Base-by-base conservation (phyloP, 106 monocot genomes). In the Hemerocallis citrina region DNA sequence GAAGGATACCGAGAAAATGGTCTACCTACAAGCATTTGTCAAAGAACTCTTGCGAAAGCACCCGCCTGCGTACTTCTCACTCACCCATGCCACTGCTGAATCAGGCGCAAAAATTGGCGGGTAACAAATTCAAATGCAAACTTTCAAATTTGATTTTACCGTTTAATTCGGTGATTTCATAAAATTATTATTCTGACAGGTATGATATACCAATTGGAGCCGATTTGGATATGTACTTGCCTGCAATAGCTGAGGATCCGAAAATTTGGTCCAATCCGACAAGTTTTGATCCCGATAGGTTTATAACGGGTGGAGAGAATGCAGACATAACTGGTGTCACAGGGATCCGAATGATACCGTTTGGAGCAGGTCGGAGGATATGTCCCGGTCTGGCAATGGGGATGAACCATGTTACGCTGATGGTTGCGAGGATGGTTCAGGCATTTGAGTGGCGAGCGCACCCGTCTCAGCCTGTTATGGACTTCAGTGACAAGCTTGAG, bases 401-500 rank as follows among this genome's bases (percentile, higher is more conserved):
- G 45, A 79, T 67, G 33, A 78, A 73, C 15, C 90, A 90, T 71
- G 72, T 90, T 45, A 59, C 75, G 6, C 77, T 85, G 33, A 79
- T 90, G 73, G 52, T 91, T 44, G 91, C 85, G 2, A 43, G 85
- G 59, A 79, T 86, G 91, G 85, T 91, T 57, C 91, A 86, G 73
- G 69, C 59, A 41, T 91, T 91, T 63, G 76, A 79, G 67, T 86
- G 85, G 91, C 25, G 36, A 51, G 65, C 56, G 1, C 79, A 82
- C 74, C 82, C 79, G 50, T 55, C 70, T 23, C 79, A 80, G 57
- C 74, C 81, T 21, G 45, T 39, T 28, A 36, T 90, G 32, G 73
- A 85, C 15, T 72, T 85, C 61, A 19, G 24, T 22, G 85, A 85
- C 67, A 90, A 82, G 62, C 49, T 71, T 16, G 85, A 90, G 71